Conservation (phyloP, 345 rosid genomes). For the Alliaria petiolata region DNA sequence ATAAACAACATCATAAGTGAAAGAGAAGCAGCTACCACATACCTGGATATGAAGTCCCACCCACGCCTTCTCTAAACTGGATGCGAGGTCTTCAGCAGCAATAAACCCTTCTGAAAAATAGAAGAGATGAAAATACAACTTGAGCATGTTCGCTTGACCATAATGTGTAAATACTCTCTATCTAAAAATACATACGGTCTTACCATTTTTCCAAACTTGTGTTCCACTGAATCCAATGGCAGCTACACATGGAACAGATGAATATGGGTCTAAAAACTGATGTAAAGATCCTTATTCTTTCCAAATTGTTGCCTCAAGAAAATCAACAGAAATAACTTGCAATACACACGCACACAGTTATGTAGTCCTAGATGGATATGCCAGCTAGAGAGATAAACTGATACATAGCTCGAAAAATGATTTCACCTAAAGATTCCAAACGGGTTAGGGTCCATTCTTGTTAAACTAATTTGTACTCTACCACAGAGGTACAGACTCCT, state of each 20-base stretch:
- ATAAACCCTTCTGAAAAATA: conserved; percentile 60
- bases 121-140: conserved; percentile 1
- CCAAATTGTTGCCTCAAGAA: neutral
- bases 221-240: conserved; percentile 84
- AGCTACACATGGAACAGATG: conserved; percentile 66
- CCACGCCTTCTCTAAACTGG: conserved; percentile 78
- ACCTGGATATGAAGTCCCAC: conserved; percentile 86
- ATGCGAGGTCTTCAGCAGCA: conserved; percentile 62
- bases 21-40: conserved; percentile 8
- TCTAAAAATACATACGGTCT: neutral
- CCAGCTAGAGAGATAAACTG: neutral
- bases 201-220: conserved; percentile 83
- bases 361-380: neutral
- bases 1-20: neutral
- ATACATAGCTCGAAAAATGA: neutral
- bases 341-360: neutral
- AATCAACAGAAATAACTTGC: neutral
- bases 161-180: neutral
- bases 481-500: neutral
- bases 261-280: conserved; percentile 62
- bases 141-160: neutral
- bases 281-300: conserved; percentile 50
- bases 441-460: neutral
- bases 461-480: neutral
- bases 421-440: neutral